Base-by-base conservation (phyloP, 257 asterid species). In the Penstemon newberryi region DNA sequence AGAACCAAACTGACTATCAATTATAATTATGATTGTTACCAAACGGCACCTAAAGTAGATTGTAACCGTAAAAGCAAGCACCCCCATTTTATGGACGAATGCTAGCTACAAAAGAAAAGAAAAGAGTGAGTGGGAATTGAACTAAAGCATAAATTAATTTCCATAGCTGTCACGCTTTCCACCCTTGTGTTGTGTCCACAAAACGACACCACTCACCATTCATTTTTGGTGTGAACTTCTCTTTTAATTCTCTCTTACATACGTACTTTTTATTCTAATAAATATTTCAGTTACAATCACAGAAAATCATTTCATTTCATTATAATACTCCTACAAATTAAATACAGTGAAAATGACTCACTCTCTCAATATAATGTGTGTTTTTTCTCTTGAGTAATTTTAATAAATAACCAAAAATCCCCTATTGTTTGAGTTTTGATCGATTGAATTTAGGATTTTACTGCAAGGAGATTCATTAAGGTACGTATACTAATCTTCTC, bases 281-380 rank as follows among this genome's bases (percentile, higher is more conserved):
- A 15, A 15, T 50, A 18, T 51, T 43, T 44, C 54, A 47, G 68
- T 13, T 69, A 50, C 60, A 45, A 51, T 7, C 44, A 13, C 73
- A 51, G 69, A 60, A 70, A 58, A 60, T 60, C 15, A 70, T 70
- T 70, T 60, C 15, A 70, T 70, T 70, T 61, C 69, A 62, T 58
- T 6, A 68, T 49, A 52, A 70, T 51, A 70, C 50, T 49, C 15
- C 9, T 37, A 12, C 43, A 12, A 4, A 11, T 46, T 39, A 8
- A 8, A 7, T 36, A 36, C 53, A 53, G 66, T 58, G 8, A 8
- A 39, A 18, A 70, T 15, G 15, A 70, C 7, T 70, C 56, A 12
- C 33, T 41, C 63, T 37, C 47, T 47, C 61, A 6, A 56, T 10
- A 47, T 70, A 10, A 49, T 60, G 36, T 39, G 45, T 25, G 8